Evolutionary conservation across 2,329 filamentous ascomycete genomes (phyloP).

Genomic region (Alternaria triticina): DNA sequence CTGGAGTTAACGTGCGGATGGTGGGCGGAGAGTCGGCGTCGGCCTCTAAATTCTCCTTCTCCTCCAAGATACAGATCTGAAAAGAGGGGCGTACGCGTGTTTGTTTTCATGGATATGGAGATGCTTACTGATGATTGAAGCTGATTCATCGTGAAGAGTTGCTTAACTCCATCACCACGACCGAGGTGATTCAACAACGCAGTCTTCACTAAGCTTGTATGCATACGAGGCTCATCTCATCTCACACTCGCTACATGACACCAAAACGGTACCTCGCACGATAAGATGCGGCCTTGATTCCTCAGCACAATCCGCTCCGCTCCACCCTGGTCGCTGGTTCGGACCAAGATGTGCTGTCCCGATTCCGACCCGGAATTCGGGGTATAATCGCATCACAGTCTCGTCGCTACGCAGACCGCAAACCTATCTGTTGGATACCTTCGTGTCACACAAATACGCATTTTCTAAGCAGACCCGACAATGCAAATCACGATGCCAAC

Average conservation of each 20-base stretch:
- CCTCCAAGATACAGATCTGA: neutral
- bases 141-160: neutral
- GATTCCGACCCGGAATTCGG: constrained; percentile 1
- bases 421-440: neutral
- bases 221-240: neutral
- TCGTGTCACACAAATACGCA: neutral
- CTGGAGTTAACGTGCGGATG: neutral
- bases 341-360: neutral
- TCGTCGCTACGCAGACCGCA: neutral
- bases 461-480: neutral
- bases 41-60: neutral
- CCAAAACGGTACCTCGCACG: neutral
- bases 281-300: neutral
- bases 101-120: neutral
- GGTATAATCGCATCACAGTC: neutral
- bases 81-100: neutral
- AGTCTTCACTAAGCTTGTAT: neutral
- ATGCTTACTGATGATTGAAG: neutral
- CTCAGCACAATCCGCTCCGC: neutral
- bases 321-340: neutral
- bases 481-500: neutral
- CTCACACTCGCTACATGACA: neutral
- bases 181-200: neutral
- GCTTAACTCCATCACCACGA: neutral
- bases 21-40: neutral